Percentiles rank a stretch among this genome's conserved stretches.
Conservation (phyloP, 306 rosid genomes). For the Vigna radiata region DNA sequence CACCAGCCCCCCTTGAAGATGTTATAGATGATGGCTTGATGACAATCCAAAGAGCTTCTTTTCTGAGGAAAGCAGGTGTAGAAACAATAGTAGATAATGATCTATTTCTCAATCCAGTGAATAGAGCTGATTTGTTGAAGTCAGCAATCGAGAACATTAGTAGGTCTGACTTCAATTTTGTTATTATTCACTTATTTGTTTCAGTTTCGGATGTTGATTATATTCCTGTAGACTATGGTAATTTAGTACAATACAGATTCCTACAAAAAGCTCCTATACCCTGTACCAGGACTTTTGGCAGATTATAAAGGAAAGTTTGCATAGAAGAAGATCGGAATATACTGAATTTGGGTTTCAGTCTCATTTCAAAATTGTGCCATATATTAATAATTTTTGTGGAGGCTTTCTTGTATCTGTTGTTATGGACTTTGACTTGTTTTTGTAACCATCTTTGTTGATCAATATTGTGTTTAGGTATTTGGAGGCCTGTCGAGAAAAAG, state of each 20-base stretch:
- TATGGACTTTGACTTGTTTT: slow-evolving; percentile 18
- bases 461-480: slow-evolving; percentile 70
- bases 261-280: not conserved
- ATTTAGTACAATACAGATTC: not conserved
- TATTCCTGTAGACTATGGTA: slow-evolving; percentile 4
- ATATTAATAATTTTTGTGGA: slow-evolving; percentile 24
- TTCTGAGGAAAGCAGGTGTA: slow-evolving; percentile 94
- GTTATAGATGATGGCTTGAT: slow-evolving; percentile 89
- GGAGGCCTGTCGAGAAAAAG: slow-evolving; percentile 77
- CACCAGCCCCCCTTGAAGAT: slow-evolving; percentile 97
- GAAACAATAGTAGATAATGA: slow-evolving; percentile 80
- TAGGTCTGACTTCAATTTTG: slow-evolving; percentile 61
- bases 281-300: slow-evolving; percentile 1
- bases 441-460: slow-evolving; percentile 14
- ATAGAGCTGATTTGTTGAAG: slow-evolving; percentile 85
- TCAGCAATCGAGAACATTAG: slow-evolving; percentile 85
- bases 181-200: slow-evolving; percentile 3
- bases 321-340: slow-evolving; percentile 26
- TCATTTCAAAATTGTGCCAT: not conserved
- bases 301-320: slow-evolving; percentile 17
- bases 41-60: slow-evolving; percentile 93
- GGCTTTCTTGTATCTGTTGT: not conserved
- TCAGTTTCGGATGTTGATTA: not conserved
- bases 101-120: slow-evolving; percentile 77
- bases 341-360: slow-evolving; percentile 25